These are phyloP conservation scores for Salix caprea DNA, from an alignment of 345 rosid genomes.

Conservation along the genomic window DNA sequence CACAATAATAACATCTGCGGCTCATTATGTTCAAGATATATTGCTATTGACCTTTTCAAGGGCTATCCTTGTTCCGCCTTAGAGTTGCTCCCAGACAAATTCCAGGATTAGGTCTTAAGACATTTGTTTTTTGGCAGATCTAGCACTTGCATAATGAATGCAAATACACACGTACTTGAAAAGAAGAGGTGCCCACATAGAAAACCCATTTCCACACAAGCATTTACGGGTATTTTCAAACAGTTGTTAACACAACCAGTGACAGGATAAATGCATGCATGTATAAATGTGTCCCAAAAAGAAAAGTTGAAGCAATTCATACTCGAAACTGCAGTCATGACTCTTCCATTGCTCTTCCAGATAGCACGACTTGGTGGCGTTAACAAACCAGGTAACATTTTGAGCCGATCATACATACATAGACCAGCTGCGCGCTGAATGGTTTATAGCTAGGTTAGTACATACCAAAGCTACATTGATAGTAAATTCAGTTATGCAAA, in stretches of 20 bases:
- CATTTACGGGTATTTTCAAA: background rate
- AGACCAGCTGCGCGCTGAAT: slow-evolving; percentile 74
- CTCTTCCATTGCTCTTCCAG: slow-evolving; percentile 48
- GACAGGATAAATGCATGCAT: background rate
- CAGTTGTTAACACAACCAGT: background rate
- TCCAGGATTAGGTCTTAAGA: background rate
- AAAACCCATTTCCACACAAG: background rate
- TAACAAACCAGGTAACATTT: slow-evolving; percentile 45
- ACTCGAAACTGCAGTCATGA: slow-evolving; percentile 37
- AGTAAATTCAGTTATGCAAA: background rate
- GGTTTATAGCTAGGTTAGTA: slow-evolving; percentile 13
- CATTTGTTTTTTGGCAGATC: background rate
- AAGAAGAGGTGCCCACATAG: background rate
- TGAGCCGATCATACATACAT: slow-evolving; percentile 62
- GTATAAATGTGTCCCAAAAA: background rate
- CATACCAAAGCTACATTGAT: background rate
- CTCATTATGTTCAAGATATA: background rate
- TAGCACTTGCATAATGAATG: background rate
- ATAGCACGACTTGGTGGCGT: slow-evolving; percentile 44
- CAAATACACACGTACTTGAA: background rate
- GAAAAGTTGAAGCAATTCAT: slow-evolving; percentile 22
- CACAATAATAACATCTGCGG: background rate
- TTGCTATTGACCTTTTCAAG: background rate
- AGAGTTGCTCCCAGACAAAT: background rate
- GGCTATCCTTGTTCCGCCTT: background rate